Percentiles rank a stretch among this genome's conserved stretches.
Evolutionary conservation across 352 stramenopile genomes (phyloP).

Genomic region (Globisporangium okanoganense): DNA sequence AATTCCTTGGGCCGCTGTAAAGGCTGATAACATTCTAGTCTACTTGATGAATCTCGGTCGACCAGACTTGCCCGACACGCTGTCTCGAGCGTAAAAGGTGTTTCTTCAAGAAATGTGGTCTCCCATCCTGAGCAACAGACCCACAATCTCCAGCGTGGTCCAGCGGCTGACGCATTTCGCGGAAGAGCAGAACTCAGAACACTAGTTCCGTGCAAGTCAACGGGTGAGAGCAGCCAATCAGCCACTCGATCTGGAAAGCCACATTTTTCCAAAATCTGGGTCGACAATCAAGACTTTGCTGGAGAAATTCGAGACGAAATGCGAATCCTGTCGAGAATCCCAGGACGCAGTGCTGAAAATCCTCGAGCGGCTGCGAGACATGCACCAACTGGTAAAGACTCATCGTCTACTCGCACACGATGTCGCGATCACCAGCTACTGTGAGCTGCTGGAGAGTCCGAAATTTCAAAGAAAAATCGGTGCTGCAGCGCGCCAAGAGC

Average conservation of each 20-base stretch:
- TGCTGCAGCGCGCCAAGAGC: neutral
- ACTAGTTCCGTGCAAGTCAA: neutral
- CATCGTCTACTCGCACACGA: slow-evolving; percentile 1
- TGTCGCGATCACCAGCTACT: neutral
- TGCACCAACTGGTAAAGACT: neutral
- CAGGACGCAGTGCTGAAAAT: neutral
- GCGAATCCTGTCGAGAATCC: neutral
- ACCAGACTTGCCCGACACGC: neutral
- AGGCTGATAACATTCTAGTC: neutral
- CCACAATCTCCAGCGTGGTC: no score
- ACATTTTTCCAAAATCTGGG: neutral
- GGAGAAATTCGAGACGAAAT: neutral
- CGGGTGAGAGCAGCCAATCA: neutral
- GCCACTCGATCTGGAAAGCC: neutral
- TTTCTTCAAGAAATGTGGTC: no score
- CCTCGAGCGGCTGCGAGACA: neutral
- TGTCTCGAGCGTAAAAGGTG: no score
- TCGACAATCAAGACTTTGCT: neutral
- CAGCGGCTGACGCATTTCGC: neutral
- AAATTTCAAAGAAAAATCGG: neutral
- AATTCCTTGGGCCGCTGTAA: neutral
- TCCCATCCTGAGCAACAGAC: no score
- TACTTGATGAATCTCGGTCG: no score
- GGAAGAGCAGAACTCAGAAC: neutral
- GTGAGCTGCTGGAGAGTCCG: slow-evolving; percentile 1